These are phyloP conservation scores for Exophiala lecanii-corni DNA, from an alignment of 2,329 filamentous ascomycete species.

Conservation along the genomic window DNA sequence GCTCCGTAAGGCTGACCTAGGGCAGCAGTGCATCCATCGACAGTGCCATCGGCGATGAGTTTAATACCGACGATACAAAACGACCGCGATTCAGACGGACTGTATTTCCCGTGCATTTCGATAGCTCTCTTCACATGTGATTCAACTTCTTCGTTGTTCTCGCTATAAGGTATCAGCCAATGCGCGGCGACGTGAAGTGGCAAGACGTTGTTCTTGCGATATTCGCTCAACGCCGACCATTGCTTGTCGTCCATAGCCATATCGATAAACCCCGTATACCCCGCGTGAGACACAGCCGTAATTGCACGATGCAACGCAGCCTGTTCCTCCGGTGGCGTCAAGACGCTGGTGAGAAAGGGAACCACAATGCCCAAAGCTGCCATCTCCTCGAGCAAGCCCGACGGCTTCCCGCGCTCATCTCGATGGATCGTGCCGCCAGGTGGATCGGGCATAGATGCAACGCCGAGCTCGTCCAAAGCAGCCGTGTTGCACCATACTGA, in stretches of 20 bases:
- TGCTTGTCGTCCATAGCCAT: conserved; percentile 50
- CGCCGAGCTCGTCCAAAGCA: conserved; percentile 42
- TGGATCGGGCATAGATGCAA: conserved; percentile 37
- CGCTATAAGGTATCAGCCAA: conserved; percentile 43
- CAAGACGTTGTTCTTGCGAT: conserved; percentile 32
- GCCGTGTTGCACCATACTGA: conserved; percentile 48
- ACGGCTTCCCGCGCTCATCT: conserved; percentile 39
- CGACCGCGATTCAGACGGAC: conserved; percentile 35
- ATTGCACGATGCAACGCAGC: conserved; percentile 36
- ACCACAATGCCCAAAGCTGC: conserved; percentile 41
- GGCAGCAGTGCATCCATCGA: conserved; percentile 48
- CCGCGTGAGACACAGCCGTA: conserved; percentile 38
- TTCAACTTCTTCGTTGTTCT: conserved; percentile 35
- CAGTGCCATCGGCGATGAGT: conserved; percentile 46
- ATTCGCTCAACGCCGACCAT: conserved; percentile 41
- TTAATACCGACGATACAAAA: conserved; percentile 46
- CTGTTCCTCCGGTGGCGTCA: conserved; percentile 41
- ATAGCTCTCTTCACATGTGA: conserved; percentile 43
- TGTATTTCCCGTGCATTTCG: conserved; percentile 36
- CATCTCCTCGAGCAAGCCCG: conserved; percentile 44
- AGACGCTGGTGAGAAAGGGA: conserved; percentile 39
- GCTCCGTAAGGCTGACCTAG: conserved; percentile 42
- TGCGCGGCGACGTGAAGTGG: conserved; percentile 44
- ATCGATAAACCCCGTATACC: conserved; percentile 46
- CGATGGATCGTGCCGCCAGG: conserved; percentile 45